These are phyloP conservation scores for Colletotrichum eremochloae DNA, from an alignment of 2,329 filamentous ascomycete genomes.

Conservation along the genomic window DNA sequence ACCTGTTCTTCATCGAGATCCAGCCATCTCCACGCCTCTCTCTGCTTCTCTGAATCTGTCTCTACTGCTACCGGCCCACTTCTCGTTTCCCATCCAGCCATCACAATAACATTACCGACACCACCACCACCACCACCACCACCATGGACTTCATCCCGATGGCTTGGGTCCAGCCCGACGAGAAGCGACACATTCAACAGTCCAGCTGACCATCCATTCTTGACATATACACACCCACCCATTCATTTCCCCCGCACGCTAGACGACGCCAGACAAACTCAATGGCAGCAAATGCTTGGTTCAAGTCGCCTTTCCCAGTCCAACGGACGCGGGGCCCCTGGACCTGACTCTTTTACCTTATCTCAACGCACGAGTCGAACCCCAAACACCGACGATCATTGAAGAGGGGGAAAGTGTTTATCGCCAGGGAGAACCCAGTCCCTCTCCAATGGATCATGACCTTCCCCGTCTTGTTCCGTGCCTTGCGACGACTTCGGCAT, in stretches of 20 bases:
- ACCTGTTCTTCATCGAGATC: background rate
- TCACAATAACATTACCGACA: background rate
- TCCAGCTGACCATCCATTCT: constrained; percentile 9
- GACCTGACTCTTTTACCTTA: constrained; percentile 10
- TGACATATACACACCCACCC: constrained; percentile 8
- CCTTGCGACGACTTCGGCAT: constrained; percentile 4
- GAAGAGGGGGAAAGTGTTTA: background rate
- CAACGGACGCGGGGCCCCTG: constrained; percentile 4
- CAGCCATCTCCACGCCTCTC: background rate
- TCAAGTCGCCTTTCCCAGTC: constrained; percentile 8
- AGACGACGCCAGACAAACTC: constrained; percentile 16
- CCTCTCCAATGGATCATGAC: background rate
- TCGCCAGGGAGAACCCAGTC: constrained; percentile 13
- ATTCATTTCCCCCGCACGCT: constrained; percentile 15
- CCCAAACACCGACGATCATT: background rate
- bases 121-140: background rate
- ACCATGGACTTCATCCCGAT: constrained; percentile 25
- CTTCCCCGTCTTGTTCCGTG: background rate
- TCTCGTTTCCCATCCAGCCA: background rate
- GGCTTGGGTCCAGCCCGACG: constrained; percentile 1
- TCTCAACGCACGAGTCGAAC: constrained; percentile 11
- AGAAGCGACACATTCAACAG: background rate
- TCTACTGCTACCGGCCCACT: background rate
- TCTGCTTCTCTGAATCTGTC: background rate
- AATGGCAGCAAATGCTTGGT: constrained; percentile 9